These are phyloP conservation scores for Arxiozyma heterogenica DNA, from an alignment of 1,139 yeast genomes.

Conservation along the genomic window DNA sequence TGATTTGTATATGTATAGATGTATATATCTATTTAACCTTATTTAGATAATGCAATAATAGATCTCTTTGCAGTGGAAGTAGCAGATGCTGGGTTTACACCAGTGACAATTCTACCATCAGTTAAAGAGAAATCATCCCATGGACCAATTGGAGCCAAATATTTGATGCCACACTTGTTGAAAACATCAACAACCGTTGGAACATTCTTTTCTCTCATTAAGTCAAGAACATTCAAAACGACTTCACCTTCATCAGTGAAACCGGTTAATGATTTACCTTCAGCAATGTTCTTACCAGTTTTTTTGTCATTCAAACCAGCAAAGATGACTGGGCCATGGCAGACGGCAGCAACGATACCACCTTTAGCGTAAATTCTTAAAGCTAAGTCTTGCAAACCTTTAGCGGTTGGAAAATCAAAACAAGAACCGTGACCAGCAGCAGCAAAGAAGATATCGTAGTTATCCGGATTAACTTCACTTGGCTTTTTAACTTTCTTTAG, in stretches of 20 bases:
- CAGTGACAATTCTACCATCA: constrained; percentile 52
- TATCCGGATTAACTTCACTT: constrained; percentile 38
- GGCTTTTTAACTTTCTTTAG: constrained; percentile 36
- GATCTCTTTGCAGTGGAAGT: constrained; percentile 9
- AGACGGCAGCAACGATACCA: constrained; percentile 54
- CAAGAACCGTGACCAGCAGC: constrained; percentile 61
- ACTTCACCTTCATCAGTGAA: constrained; percentile 51
- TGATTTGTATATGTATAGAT: background rate
- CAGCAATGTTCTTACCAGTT: constrained; percentile 39
- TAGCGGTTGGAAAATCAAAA: constrained; percentile 48
- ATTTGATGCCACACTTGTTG: constrained; percentile 37
- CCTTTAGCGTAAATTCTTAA: constrained; percentile 39
- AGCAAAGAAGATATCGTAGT: constrained; percentile 47
- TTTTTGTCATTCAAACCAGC: constrained; percentile 36
- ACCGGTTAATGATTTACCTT: constrained; percentile 51
- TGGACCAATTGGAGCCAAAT: constrained; percentile 40
- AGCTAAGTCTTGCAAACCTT: constrained; percentile 39
- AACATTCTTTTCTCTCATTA: constrained; percentile 33
- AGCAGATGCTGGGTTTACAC: constrained; percentile 58
- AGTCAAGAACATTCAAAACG: constrained; percentile 32
- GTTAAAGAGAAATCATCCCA: constrained; percentile 43
- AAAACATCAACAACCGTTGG: constrained; percentile 34
- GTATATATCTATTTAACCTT: background rate
- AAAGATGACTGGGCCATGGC: constrained; percentile 58
- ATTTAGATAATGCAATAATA: constrained; percentile 5